phyloP scores from a whole-genome alignment of 495 filamentous ascomycete species.

The Pyrenopolyporus hunteri region DNA sequence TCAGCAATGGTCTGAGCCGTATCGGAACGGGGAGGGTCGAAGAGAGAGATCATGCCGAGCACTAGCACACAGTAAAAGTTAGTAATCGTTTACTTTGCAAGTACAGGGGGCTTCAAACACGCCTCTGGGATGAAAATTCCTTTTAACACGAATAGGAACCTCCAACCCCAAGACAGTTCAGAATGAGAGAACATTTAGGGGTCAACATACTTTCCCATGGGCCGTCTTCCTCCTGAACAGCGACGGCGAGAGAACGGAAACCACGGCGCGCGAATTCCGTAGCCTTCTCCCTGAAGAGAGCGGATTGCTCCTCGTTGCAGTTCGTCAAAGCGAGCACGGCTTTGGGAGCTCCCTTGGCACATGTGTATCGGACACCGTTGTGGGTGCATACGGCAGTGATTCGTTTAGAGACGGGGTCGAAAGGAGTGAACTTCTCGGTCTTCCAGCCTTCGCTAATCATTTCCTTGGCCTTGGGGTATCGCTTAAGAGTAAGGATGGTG shows the following conservation, averaged over 20 bases:
- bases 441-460: conserved; percentile 71
- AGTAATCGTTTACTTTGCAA: too few relatives aligned
- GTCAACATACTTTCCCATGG: conserved; percentile 87
- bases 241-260: conserved; percentile 87
- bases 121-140: too few relatives aligned
- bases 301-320: conserved; percentile 71
- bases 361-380: conserved; percentile 76
- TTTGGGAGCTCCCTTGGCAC: conserved; percentile 87
- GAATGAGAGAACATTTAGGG: too few relatives aligned
- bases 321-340: conserved; percentile 77
- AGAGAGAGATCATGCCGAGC: conserved; percentile 89
- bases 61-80: too few relatives aligned
- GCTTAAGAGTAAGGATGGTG: conserved; percentile 78
- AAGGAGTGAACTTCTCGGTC: conserved; percentile 79
- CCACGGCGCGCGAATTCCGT: conserved; percentile 86
- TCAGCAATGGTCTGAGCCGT: conserved; percentile 86
- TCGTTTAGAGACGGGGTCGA: conserved; percentile 94
- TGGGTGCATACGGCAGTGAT: conserved; percentile 78
- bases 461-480: conserved; percentile 76
- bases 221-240: conserved; percentile 74
- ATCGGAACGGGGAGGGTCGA: conserved; percentile 85
- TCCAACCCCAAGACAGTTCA: too few relatives aligned
- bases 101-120: too few relatives aligned
- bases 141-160: too few relatives aligned
- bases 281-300: conserved; percentile 82